Evolutionary conservation across 305 asterid species (phyloP), one percentile per base, ranked within the genome.

Genomic region (Andrographis paniculata): DNA sequence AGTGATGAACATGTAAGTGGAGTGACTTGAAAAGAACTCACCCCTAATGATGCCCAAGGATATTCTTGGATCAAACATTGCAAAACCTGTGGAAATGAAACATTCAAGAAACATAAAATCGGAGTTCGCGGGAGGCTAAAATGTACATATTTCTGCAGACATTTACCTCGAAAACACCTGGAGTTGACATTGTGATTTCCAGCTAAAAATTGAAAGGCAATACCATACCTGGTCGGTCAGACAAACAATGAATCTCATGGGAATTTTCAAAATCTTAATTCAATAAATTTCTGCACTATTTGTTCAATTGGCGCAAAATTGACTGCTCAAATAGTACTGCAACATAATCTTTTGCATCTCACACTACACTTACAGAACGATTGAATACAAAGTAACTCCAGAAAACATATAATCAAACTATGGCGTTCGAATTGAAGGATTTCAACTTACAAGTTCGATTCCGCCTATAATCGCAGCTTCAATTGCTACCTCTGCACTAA

Each of bases 381-480:
- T 14, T 7, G 15, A 9, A 6, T 16, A 7, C 43, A n/a, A n/a
- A n/a, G n/a, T n/a, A n/a, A n/a, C n/a, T n/a, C n/a, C n/a, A n/a
- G n/a, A n/a, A n/a, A n/a, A n/a, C n/a, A n/a, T n/a, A n/a, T n/a
- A n/a, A 38, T 7, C 9, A 13, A 14, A n/a, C 36, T 14, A 27
- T 20, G 39, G 18, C 23, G 18, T 6, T 22, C 22, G 40, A 18
- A 11, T 23, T 20, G n/a, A 16, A 18, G 15, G 14, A 21, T n/a
- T 8, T 21, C 39, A 50, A 69, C 95, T 70, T 70, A 86, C 95
- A 58, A 72, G 88, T n/a, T 79, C 61, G 48, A 86, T 67, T 56
- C 95, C 95, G 28, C 72, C 95, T 42, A 49, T 58, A 28, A 86
- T 76, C 16, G 94, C 96, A 71, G 93, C 96, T 62, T 74, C 86